Evolutionary conservation across 495 filamentous ascomycete genomes (phyloP).

Genomic region (Halenospora varia): DNA sequence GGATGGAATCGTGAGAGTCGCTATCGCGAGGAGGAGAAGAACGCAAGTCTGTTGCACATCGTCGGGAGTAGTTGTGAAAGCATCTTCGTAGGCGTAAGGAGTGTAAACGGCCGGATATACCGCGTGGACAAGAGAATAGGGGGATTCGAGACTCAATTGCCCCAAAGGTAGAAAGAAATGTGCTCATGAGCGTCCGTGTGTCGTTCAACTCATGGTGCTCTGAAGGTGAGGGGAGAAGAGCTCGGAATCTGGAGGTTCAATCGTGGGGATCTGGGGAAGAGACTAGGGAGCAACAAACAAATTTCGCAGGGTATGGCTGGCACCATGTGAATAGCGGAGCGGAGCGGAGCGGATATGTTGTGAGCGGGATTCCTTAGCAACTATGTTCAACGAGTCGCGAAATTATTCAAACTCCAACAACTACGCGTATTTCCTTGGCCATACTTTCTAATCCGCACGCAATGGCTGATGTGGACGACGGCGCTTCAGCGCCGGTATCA

Average conservation of each 20-base stretch:
- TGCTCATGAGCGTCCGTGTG: conserved; percentile 16
- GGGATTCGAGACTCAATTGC: conserved; percentile 25
- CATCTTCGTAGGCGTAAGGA: conserved; percentile 19
- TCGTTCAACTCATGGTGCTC: neutral
- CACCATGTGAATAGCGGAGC: neutral
- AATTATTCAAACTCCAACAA: no score
- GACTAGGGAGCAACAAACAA: neutral
- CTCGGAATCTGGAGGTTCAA: neutral
- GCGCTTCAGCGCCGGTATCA: conserved; percentile 57
- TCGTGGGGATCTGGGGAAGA: neutral
- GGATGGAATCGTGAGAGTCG: no score
- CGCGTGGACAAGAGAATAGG: conserved; percentile 18
- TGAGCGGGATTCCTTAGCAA: neutral
- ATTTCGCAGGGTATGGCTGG: neutral
- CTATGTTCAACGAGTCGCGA: neutral
- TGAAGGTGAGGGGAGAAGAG: neutral
- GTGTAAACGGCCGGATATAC: conserved; percentile 18
- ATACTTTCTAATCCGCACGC: no score
- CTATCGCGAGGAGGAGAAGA: no score
- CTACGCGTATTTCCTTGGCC: no score
- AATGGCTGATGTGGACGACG: conserved; percentile 75
- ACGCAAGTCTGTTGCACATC: no score
- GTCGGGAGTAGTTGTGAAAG: conserved; percentile 10
- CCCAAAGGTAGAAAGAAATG: conserved; percentile 19
- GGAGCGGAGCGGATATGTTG: neutral